Percentiles rank a stretch among this genome's conserved stretches.
These are phyloP conservation scores for Diaporthe batatas DNA, from an alignment of 2,329 filamentous ascomycete genomes.

Conservation along the genomic window DNA sequence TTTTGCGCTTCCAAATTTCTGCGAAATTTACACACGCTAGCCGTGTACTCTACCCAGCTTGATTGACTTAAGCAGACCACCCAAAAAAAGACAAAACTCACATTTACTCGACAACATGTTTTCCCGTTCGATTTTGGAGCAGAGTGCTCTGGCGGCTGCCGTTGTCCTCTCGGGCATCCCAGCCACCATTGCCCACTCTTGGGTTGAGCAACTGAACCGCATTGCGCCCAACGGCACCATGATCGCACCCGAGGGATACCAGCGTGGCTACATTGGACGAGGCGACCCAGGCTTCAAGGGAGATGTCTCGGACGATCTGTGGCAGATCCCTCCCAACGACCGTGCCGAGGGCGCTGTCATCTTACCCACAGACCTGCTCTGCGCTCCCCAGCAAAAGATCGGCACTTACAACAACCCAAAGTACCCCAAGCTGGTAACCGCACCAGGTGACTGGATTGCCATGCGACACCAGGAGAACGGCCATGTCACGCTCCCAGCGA, in stretches of 20 bases:
- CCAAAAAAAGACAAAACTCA: background rate
- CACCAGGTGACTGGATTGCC: conserved; percentile 74
- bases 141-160: conserved; percentile 34
- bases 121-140: conserved; percentile 25
- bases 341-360: conserved; percentile 62
- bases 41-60: conserved; percentile 8
- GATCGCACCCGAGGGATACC: conserved; percentile 77
- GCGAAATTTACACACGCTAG: conserved; percentile 32
- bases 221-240: conserved; percentile 82
- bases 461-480: conserved; percentile 81
- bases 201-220: conserved; percentile 82
- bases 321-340: conserved; percentile 71
- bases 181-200: conserved; percentile 74
- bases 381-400: conserved; percentile 73
- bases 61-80: conserved; percentile 11
- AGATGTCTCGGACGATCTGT: conserved; percentile 61
- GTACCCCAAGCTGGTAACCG: conserved; percentile 73
- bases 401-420: conserved; percentile 65
- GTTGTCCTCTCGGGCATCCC: conserved; percentile 52
- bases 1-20: conserved; percentile 7
- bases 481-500: conserved; percentile 74
- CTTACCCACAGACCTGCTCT: conserved; percentile 68
- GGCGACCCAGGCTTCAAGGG: conserved; percentile 69
- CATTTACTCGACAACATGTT: conserved; percentile 26
- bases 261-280: conserved; percentile 77